Evolutionary conservation across 1,139 yeast species (phyloP), one percentile per base, ranked within the genome.

Genomic region (Taiozyma sp.): DNA sequence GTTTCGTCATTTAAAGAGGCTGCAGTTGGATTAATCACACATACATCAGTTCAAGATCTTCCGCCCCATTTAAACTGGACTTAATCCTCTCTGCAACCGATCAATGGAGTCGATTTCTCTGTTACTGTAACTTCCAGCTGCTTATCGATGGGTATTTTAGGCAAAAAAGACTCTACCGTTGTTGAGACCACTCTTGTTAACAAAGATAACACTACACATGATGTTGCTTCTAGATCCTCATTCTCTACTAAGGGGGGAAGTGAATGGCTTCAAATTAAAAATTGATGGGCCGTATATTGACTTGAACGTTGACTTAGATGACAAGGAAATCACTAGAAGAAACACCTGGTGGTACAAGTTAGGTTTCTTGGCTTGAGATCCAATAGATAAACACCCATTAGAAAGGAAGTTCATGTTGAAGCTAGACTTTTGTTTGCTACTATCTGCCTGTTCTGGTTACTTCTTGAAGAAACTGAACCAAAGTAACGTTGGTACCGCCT

Each of bases 401-500:
- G 81, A 77, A 56, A 71, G 72, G 56, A 58, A 53, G 35, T 75
- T 74, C 51, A 60, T 77, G 51, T 43, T 68, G 44, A 77, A 76
- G 55, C 59, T 76, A 44, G 81, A 77, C 55, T 72, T 70, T 57
- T 76, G 76, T 58, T 58, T 76, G 37, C 60, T 77, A 30, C 64
- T 71, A 39, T 72, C 76, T 21, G 68, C 78, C 1, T 72, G 76
- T 72, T 59, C 73, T 52, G 80, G 80, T 14, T 69, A 68, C 56
- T 70, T 70, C 56, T 63, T 69, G 55, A 69, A 70, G 55, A 63
- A 70, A 44, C 67, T 79, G 53, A 75, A 78, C 55, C 79, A 74
- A 55, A 61, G 68, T 8, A 78, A 78, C 56, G 61, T 78, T n/a
- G 67, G 74, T 37, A 77, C 80, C 14, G 82, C 64, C 2, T 83